Base-by-base conservation (phyloP, 805 yeast genomes). In the Candida easanensis region DNA sequence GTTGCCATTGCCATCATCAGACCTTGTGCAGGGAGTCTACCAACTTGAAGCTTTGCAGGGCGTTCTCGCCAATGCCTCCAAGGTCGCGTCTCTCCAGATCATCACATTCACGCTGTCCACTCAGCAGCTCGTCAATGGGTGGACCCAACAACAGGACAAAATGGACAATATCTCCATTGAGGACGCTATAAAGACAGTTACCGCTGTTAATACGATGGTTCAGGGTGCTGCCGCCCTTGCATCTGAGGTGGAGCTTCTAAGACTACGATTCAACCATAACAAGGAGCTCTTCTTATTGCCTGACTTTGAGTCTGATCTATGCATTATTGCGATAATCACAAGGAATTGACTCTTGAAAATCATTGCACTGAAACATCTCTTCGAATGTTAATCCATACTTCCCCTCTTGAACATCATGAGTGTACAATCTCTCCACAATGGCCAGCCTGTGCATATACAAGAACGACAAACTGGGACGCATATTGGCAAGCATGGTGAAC, bases 121-220 rank as follows among this genome's bases (percentile, higher is more conserved):
- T 5, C 39, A 42, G 7, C 41, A 42, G 14, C 44, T 48, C 16
- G 41, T 48, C 25, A 41, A 44, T 15, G 51, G 51, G 14, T 48
- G 51, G 51, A 16, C 15, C 5, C 47, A 46, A 18, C 38, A 41
- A 16, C 33, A 22, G 4, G 44, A 44, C 6, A 33, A 37, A 8
- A 39, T 39, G 17, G 4, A 11, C 13, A 4, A 33, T 10, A 11
- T 43, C 3, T 8, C 44, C 7, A 9, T 42, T n/a, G 35, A 33
- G 8, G 19, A 33, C 7, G 42, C 46, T 9, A 3, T 2, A 3
- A 16, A 3, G 3, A 10, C 38, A 5, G 32, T 39, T 19, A 20
- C 27, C 2, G 10, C 36, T 2, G 41, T 33, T 3, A 13, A 8
- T 4, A 27, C 22, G 14, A 33, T 48, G 41, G 21, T 44, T 10